Conservation (phyloP, 2,329 filamentous ascomycete genomes). For the Aspergillus glaucus region DNA sequence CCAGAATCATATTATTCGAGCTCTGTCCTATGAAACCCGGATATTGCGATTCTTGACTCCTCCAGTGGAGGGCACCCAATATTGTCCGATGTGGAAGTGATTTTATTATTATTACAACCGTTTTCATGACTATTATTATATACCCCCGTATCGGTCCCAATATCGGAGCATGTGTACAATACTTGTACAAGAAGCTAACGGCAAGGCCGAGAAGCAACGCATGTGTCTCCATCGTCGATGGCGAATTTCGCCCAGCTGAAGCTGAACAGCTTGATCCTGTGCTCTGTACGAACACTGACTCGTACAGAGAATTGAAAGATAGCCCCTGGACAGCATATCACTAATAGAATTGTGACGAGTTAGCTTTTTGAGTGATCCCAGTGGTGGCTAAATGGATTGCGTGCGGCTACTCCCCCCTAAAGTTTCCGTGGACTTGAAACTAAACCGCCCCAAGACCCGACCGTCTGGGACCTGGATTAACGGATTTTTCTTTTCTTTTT, state of each 20-base stretch:
- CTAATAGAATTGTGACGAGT: too few species aligned
- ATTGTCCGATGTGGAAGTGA: not conserved
- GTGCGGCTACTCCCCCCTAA: not conserved
- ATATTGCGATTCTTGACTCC: too few species aligned
- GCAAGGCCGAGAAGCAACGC: not conserved
- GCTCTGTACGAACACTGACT: too few species aligned
- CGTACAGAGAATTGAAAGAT: too few species aligned
- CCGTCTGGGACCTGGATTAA: slow-evolving; percentile 16
- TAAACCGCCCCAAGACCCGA: slow-evolving; percentile 16
- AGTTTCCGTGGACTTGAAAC: not conserved
- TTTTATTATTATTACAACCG: too few species aligned
- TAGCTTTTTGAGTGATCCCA: too few species aligned
- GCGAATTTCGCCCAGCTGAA: not conserved
- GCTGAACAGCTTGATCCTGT: too few species aligned
- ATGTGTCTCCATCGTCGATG: not conserved
- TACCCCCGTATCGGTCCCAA: too few species aligned
- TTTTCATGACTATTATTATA: not conserved
- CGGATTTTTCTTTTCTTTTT: slow-evolving; percentile 5
- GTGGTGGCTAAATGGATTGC: too few species aligned
- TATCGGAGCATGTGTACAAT: too few species aligned
- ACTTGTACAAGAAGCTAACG: not conserved
- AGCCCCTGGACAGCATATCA: too few species aligned
- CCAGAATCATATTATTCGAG: not conserved
- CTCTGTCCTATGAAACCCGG: too few species aligned
- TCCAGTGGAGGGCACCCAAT: not conserved